phyloP scores from a whole-genome alignment of 441 rosid genomes.

The Bruguiera hainesii region DNA sequence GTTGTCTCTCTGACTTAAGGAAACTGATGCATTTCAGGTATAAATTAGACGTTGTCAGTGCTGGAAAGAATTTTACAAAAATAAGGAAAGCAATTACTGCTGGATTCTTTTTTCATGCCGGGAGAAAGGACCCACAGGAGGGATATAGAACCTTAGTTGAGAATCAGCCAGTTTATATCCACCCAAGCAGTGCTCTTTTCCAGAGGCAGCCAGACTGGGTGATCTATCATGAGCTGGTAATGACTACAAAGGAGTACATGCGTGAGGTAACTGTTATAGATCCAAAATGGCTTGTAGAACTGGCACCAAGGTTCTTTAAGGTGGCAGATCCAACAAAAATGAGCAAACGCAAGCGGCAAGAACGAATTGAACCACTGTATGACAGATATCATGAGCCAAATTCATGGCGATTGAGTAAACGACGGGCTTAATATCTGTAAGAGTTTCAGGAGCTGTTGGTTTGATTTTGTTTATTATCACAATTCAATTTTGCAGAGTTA shows the following conservation, averaged over 20 bases:
- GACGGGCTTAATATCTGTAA: slow-evolving; percentile 1
- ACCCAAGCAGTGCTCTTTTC: slow-evolving; percentile 91
- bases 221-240: slow-evolving; percentile 86
- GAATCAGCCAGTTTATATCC: slow-evolving; percentile 93
- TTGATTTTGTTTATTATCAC: neutral
- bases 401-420: slow-evolving; percentile 5
- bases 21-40: slow-evolving; percentile 42
- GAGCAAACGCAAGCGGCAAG: slow-evolving; percentile 6
- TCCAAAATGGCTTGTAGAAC: slow-evolving; percentile 1
- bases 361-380: slow-evolving; percentile 4
- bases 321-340: slow-evolving; percentile 5
- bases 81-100: slow-evolving; percentile 90
- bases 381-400: slow-evolving; percentile 5
- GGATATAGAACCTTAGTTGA: slow-evolving; percentile 87
- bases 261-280: neutral
- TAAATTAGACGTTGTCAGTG: slow-evolving; percentile 79
- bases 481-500: too few species aligned
- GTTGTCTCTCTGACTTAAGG: neutral
- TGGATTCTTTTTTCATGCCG: slow-evolving; percentile 82
- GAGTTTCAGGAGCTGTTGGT: neutral
- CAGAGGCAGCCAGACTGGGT: slow-evolving; percentile 98
- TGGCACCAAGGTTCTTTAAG: slow-evolving; percentile 1
- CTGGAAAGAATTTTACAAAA: slow-evolving; percentile 81
- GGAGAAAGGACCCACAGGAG: slow-evolving; percentile 92
- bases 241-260: slow-evolving; percentile 39